phyloP scores from a whole-genome alignment of 1,139 yeast genomes.

The Suhomyces anneliseae region DNA sequence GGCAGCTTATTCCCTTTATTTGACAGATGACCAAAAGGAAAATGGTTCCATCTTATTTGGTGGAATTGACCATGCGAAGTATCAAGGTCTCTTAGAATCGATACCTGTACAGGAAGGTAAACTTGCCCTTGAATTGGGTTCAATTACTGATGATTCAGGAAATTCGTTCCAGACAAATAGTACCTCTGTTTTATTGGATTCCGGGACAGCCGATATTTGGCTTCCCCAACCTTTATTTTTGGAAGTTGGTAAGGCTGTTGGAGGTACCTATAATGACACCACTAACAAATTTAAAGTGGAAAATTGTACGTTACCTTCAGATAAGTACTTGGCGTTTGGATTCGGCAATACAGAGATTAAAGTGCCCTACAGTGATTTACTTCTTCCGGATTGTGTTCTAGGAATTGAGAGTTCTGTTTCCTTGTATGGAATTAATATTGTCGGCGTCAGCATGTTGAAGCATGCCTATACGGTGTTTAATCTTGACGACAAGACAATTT shows the following conservation, averaged over 20 bases:
- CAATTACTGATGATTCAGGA: constrained; percentile 13
- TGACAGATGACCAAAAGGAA: constrained; percentile 38
- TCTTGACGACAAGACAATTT: constrained; percentile 36
- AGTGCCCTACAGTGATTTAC: constrained; percentile 8
- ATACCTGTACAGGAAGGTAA: constrained; percentile 16
- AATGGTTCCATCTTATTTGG: constrained; percentile 56
- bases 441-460: constrained; percentile 42
- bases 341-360: constrained; percentile 4
- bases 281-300: constrained; percentile 3
- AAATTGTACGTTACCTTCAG: constrained; percentile 3
- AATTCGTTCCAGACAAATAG: neutral
- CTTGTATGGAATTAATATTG: constrained; percentile 16
- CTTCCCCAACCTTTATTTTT: constrained; percentile 6
- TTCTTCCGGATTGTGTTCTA: constrained; percentile 3
- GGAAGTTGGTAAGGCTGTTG: constrained; percentile 5
- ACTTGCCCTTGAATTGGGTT: constrained; percentile 5
- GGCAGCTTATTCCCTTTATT: constrained; percentile 41
- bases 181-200: constrained; percentile 31
- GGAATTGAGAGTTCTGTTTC: constrained; percentile 8
- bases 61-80: constrained; percentile 56
- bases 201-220: constrained; percentile 35
- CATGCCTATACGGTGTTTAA: constrained; percentile 38
- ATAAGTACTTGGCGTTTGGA: constrained; percentile 4
- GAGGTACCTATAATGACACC: constrained; percentile 2
- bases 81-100: constrained; percentile 39